Conservation (phyloP, 2,329 filamentous ascomycete species). For the Colletotrichum sp. region DNA sequence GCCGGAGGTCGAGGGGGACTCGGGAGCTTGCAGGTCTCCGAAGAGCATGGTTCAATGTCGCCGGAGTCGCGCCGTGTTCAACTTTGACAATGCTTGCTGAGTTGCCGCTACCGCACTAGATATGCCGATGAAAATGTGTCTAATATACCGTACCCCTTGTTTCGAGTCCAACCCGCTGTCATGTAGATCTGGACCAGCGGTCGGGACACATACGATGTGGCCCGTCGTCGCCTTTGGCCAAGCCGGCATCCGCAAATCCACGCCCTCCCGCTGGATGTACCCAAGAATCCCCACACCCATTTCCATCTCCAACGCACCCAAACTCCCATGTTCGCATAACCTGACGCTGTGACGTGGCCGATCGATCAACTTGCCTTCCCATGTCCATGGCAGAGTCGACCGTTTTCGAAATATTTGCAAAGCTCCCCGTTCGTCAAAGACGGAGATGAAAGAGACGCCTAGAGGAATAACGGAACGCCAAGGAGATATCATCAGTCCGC, state of each 20-base stretch:
- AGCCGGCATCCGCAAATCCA: neutral
- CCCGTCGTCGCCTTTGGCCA: neutral
- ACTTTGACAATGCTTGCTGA: neutral
- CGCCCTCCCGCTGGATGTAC: neutral
- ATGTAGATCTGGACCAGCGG: neutral
- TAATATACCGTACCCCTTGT: neutral
- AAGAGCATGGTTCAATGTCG: neutral
- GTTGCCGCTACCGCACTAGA: neutral
- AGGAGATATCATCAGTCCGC: constrained; percentile 57
- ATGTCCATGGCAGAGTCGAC: constrained; percentile 5
- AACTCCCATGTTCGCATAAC: constrained; percentile 13
- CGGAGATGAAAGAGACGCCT: neutral
- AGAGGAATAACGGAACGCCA: neutral
- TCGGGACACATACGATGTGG: neutral
- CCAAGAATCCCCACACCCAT: neutral
- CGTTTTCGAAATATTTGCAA: constrained; percentile 3
- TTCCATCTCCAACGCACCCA: constrained; percentile 1
- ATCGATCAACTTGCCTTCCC: neutral
- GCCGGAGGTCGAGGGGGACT: neutral
- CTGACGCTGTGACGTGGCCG: constrained; percentile 8
- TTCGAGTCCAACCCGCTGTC: neutral
- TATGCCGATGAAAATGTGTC: neutral
- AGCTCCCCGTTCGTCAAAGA: neutral
- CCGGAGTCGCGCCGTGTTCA: neutral
- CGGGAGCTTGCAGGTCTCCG: neutral